Percentiles rank a stretch among this genome's conserved stretches.
These are phyloP conservation scores for Dendryphion nanum DNA, from an alignment of 2,329 filamentous ascomycete genomes.

Conservation along the genomic window DNA sequence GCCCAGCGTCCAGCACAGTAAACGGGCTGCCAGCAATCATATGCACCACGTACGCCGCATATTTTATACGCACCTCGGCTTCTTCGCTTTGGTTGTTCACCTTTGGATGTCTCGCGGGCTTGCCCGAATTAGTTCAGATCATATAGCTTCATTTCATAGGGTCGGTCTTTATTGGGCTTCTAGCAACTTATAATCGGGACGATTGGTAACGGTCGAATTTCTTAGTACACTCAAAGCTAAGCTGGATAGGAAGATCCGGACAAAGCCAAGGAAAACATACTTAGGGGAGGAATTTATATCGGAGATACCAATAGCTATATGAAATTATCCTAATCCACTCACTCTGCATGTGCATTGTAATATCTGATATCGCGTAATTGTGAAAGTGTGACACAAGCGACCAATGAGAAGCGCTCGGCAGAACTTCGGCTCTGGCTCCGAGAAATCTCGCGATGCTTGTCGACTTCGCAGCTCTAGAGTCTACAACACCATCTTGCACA, in stretches of 20 bases:
- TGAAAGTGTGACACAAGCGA: not conserved
- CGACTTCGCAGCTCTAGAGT: not conserved
- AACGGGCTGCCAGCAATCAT: no score
- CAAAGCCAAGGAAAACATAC: not conserved
- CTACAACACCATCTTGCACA: constrained; percentile 9
- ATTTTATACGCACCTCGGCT: no score
- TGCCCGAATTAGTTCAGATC: not conserved
- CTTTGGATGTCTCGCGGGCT: not conserved
- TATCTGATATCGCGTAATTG: not conserved
- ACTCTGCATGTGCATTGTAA: no score
- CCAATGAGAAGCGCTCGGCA: constrained; percentile 1
- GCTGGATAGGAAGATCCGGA: not conserved
- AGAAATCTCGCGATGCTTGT: constrained; percentile 3
- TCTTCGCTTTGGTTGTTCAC: not conserved
- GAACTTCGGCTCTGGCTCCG: constrained; percentile 10
- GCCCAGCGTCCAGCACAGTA: constrained; percentile 7
- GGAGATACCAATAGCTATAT: not conserved
- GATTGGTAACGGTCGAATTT: not conserved
- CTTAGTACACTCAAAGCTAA: no score
- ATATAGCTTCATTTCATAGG: constrained; percentile 1
- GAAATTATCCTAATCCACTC: no score
- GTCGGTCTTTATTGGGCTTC: constrained; percentile 1
- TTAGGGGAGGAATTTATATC: not conserved
- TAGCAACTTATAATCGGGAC: constrained; percentile 3
- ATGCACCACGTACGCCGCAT: no score